Evolutionary conservation across 2,329 filamentous ascomycete genomes (phyloP), one percentile per base, ranked within the genome.

Genomic region (Monilinia polystroma): DNA sequence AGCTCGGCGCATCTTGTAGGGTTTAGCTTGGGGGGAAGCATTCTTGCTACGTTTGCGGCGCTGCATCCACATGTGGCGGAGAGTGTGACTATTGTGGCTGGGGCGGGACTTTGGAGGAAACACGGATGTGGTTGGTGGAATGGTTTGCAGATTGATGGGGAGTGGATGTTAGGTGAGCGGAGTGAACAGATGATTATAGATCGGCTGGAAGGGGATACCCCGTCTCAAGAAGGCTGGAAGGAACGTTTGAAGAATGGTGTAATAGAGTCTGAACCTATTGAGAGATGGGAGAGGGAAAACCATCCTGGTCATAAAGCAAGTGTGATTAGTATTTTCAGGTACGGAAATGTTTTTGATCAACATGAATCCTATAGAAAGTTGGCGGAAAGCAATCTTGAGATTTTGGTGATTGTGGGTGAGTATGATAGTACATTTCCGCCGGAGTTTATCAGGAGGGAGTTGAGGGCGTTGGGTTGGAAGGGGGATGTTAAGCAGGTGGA

Each of bases 231-330:
- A n/a, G 80, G 81, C 57, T 85, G 83, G 82, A 71, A 77, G 68
- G 75, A 81, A 54, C 77, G 77, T 23, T 77, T 82, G 5, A 66
- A 32, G 0, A 70, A 68, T 0, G 81, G 81, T 0, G 78, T 83
- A 52, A 73, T 85, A 0, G 82, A 84, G 0, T 79, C 81, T 0
- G 77, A 81, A 67, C 81, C 81, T 0, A 71, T 85, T 1, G 73
- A 77, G n/a, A 77, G 78, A 0, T 85, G 83, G 83, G 76, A 84
- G 71, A 76, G 79, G 72, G 73, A 69, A 12, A 71, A 81, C 8
- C 83, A 85, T 69, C 29, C 69, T 2, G 83, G 82, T 0, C 81
- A 85, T 68, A 26, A 69, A 3, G 79, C 79, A 0, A 81, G 79
- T 45, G 80, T 85, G 0, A 76, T 83, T 23, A 80, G 75, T 0